A percentile compares a stretch with the other conserved stretches of the same genome.
Conservation (phyloP, 2,329 filamentous ascomycete genomes). For the Chrysoporthe deuterocubensis region DNA sequence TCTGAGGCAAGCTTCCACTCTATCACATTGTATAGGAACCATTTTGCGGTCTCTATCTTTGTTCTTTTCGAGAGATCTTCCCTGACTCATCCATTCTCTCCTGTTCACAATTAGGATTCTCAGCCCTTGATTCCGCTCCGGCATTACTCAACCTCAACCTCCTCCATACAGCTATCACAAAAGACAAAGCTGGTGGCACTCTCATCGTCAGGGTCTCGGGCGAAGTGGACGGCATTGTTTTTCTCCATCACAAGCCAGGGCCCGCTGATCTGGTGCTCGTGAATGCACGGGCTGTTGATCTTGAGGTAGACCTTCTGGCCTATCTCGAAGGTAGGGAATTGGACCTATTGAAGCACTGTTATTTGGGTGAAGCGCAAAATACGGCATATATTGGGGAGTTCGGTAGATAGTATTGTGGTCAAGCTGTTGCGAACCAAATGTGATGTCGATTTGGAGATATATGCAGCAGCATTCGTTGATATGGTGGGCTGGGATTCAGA, state of each 20-base stretch:
- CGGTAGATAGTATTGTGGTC: background rate
- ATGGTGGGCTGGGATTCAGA: background rate
- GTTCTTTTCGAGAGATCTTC: background rate
- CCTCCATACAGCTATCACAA: background rate
- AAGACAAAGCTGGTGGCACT: background rate
- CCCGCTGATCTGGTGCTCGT: background rate
- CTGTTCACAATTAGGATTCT: background rate
- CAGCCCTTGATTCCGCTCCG: background rate
- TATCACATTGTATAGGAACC: background rate
- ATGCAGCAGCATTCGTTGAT: background rate
- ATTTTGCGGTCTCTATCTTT: background rate
- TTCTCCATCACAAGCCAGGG: slow-evolving; percentile 7
- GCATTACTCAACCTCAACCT: background rate
- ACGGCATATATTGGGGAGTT: background rate
- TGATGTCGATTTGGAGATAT: background rate
- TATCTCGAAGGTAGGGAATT: background rate
- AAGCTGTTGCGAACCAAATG: background rate
- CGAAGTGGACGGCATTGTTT: slow-evolving; percentile 4
- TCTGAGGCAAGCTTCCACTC: background rate
- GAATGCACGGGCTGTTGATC: background rate
- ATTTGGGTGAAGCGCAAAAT: background rate
- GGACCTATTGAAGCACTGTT: background rate
- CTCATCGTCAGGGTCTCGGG: background rate
- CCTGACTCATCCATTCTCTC: background rate
- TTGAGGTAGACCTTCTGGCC: slow-evolving; percentile 6